phyloP scores from a whole-genome alignment of 257 asterid species.

The Fraxinus americana region DNA sequence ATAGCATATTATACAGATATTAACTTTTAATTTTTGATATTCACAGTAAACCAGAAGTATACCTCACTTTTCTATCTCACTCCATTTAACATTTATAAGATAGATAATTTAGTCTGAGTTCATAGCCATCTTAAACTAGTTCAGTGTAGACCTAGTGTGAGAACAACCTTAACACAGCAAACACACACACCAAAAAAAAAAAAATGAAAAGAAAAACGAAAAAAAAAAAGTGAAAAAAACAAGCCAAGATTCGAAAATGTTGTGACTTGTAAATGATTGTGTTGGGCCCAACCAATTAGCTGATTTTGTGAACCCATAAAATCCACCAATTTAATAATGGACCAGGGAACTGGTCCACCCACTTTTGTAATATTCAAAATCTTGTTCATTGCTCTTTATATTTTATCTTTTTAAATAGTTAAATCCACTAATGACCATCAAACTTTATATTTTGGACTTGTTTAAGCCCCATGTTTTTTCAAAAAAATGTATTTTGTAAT shows the following conservation, averaged over 20 bases:
- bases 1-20: too few species aligned
- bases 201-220: not conserved
- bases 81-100: too few species aligned
- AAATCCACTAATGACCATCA: too few species aligned
- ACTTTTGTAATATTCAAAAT: constrained; percentile 1
- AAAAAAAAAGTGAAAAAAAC: not conserved
- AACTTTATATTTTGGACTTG: too few species aligned
- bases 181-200: too few species aligned
- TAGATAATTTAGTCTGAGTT: too few species aligned
- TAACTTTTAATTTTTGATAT: too few species aligned
- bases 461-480: too few species aligned
- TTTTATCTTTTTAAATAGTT: constrained; percentile 12
- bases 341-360: constrained; percentile 15
- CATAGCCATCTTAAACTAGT: too few species aligned
- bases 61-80: too few species aligned
- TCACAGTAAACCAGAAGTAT: too few species aligned
- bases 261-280: constrained; percentile 2
- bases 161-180: not conserved
- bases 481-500: too few species aligned
- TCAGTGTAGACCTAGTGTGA: not conserved
- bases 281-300: constrained; percentile 31
- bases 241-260: not conserved
- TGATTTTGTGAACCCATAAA: constrained; percentile 10
- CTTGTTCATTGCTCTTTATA: not conserved
- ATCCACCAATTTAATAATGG: constrained; percentile 24